A percentile compares a stretch with the other conserved stretches of the same genome.
Evolutionary conservation across 495 filamentous ascomycete species (phyloP).

Genomic region (Penicillium dipodomyicola): DNA sequence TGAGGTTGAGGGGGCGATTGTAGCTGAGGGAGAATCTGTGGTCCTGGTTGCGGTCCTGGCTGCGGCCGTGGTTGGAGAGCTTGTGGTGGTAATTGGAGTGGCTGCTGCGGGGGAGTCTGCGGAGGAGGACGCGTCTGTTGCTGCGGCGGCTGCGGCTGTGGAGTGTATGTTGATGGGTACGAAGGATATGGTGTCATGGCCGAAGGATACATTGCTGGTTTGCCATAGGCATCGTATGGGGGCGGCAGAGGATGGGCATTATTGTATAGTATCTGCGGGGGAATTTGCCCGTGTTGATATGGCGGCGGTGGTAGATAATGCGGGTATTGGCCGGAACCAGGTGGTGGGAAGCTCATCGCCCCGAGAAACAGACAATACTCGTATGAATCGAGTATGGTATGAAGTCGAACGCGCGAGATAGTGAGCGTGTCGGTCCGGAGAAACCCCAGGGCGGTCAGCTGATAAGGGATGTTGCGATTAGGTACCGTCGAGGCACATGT

Average conservation of each 20-base stretch:
- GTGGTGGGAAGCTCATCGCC: slow-evolving; percentile 52
- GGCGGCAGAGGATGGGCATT: slow-evolving; percentile 35
- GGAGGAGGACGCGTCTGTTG: slow-evolving; percentile 16
- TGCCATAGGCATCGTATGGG: slow-evolving; percentile 42
- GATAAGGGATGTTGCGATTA: slow-evolving; percentile 23
- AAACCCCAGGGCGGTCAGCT: slow-evolving; percentile 33
- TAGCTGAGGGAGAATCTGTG: slow-evolving; percentile 17
- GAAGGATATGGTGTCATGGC: slow-evolving; percentile 39
- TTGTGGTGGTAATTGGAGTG: slow-evolving; percentile 18
- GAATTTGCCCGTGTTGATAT: slow-evolving; percentile 36
- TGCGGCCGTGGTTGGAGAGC: slow-evolving; percentile 14
- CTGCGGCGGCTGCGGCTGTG: slow-evolving; percentile 27
- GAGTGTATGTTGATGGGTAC: slow-evolving; percentile 25
- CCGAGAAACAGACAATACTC: slow-evolving; percentile 29
- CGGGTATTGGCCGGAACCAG: slow-evolving; percentile 44
- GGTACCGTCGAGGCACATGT: not conserved
- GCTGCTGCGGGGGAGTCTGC: slow-evolving; percentile 19
- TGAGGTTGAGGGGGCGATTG: slow-evolving; percentile 25
- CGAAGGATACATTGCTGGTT: slow-evolving; percentile 36
- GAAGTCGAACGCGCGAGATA: slow-evolving; percentile 15
- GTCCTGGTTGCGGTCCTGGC: slow-evolving; percentile 8
- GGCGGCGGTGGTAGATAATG: slow-evolving; percentile 35
- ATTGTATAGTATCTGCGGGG: slow-evolving; percentile 43
- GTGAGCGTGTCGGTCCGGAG: slow-evolving; percentile 37
- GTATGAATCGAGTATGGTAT: slow-evolving; percentile 21